Conservation (phyloP, 176 grass and related monocot species). For the Rhynchospora pubera region DNA sequence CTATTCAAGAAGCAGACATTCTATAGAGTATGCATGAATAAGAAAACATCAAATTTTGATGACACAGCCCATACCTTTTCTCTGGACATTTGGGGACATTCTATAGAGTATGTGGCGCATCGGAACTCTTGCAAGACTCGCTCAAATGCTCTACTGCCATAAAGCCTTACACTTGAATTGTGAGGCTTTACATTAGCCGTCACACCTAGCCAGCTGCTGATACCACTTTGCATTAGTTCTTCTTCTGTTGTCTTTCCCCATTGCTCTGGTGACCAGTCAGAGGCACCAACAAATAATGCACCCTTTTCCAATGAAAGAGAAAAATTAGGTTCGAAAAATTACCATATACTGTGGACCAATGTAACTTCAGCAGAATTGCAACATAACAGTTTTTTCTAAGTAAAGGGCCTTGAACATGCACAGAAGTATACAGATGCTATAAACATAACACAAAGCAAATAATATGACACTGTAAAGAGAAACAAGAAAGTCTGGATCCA, state of each 20-base stretch:
- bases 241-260: slow-evolving; percentile 92
- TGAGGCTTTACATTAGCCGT: slow-evolving; percentile 56
- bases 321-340: slow-evolving; percentile 7
- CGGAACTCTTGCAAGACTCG: slow-evolving; percentile 93
- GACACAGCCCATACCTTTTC: slow-evolving; percentile 49
- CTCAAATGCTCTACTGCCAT: slow-evolving; percentile 95
- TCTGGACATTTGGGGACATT: slow-evolving; percentile 86
- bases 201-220: slow-evolving; percentile 81
- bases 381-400: neutral
- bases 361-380: slow-evolving; percentile 7
- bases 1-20: too few relatives aligned
- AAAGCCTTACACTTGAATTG: slow-evolving; percentile 76
- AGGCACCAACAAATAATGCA: slow-evolving; percentile 83
- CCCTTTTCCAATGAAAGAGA: slow-evolving; percentile 31
- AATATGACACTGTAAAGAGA: neutral
- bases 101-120: slow-evolving; percentile 86
- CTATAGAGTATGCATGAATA: too few relatives aligned
- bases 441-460: neutral
- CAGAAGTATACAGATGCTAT: neutral
- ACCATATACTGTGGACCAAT: neutral
- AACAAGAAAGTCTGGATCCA: neutral
- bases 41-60: neutral
- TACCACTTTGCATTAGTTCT: slow-evolving; percentile 83
- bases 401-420: neutral
- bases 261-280: slow-evolving; percentile 85